These are phyloP conservation scores for Diphasiastrum complanatum DNA, from an alignment of 83 land plant genomes.

Conservation along the genomic window DNA sequence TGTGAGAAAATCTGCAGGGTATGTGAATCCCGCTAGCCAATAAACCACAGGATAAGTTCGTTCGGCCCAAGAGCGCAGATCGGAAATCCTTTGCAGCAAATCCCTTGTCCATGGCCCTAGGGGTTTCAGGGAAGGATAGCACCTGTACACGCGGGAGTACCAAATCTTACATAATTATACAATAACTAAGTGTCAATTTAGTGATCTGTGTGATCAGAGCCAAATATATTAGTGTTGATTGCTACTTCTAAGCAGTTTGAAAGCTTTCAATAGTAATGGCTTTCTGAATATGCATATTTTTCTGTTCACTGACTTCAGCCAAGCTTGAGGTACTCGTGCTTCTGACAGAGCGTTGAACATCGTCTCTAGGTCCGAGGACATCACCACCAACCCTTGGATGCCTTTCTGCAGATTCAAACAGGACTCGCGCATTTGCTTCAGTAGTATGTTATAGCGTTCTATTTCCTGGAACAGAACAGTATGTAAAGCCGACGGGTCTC, in stretches of 20 bases:
- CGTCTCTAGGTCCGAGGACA: conserved; percentile 27
- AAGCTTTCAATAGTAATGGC: not conserved
- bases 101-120: conserved; percentile 38
- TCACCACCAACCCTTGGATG: conserved; percentile 28
- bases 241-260: too few species aligned
- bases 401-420: conserved; percentile 26
- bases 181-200: too few species aligned
- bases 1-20: conserved; percentile 34
- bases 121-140: conserved; percentile 23
- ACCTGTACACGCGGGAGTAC: not conserved
- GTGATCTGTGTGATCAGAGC: too few species aligned
- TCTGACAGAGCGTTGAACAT: conserved; percentile 27
- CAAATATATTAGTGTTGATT: too few species aligned
- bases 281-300: not conserved
- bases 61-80: conserved; percentile 29
- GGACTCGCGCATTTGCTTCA: conserved; percentile 25
- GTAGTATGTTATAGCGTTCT: conserved; percentile 30
- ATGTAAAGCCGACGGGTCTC: conserved; percentile 34
- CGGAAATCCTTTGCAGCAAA: conserved; percentile 22
- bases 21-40: conserved; percentile 36
- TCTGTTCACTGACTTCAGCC: conserved; percentile 29
- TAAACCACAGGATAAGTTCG: conserved; percentile 31
- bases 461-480: conserved; percentile 36
- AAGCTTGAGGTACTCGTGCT: conserved; percentile 26
- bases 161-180: too few species aligned